Percentiles rank a stretch among this genome's conserved stretches.
These are phyloP conservation scores for Tetrapisispora fleetii DNA, from an alignment of 805 yeast genomes.

Conservation along the genomic window DNA sequence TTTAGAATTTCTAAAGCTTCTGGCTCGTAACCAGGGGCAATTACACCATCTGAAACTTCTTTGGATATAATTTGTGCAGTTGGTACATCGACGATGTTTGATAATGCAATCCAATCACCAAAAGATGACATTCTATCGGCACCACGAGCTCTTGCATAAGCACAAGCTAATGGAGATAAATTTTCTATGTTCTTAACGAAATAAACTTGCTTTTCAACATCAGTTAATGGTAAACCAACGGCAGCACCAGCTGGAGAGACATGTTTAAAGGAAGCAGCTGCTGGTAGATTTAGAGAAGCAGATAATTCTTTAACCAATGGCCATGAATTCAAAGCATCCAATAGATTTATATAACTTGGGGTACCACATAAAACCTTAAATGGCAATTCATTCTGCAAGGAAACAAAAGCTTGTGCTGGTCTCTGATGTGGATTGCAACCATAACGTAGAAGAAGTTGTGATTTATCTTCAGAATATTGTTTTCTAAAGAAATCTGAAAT, in stretches of 20 bases:
- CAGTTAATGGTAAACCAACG: constrained; percentile 87
- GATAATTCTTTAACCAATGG: constrained; percentile 95
- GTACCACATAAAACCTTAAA: constrained; percentile 90
- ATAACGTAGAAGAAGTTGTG: constrained; percentile 91
- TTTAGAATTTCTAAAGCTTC: constrained; percentile 83
- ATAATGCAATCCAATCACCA: constrained; percentile 96
- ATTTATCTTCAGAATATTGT: constrained; percentile 80
- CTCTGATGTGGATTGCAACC: constrained; percentile 99
- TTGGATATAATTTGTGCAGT: constrained; percentile 95
- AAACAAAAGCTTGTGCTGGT: constrained; percentile 94
- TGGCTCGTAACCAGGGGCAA: constrained; percentile 93
- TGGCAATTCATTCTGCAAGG: constrained; percentile 78
- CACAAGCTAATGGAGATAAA: constrained; percentile 92
- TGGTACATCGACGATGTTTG: constrained; percentile 91
- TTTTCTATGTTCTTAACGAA: constrained; percentile 91
- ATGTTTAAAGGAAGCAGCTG: constrained; percentile 98
- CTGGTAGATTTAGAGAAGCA: constrained; percentile 89
- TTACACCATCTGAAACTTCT: constrained; percentile 97
- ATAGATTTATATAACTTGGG: constrained; percentile 93
- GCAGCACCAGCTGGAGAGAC: constrained; percentile 99
- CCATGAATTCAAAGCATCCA: constrained; percentile 98
- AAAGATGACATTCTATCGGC: constrained; percentile 99
- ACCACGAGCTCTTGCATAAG: constrained; percentile 98
- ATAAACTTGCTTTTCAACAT: constrained; percentile 87
- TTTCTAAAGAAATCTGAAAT: constrained; percentile 96